phyloP scores from a whole-genome alignment of 1,139 yeast species.

The Ashbya aceris region DNA sequence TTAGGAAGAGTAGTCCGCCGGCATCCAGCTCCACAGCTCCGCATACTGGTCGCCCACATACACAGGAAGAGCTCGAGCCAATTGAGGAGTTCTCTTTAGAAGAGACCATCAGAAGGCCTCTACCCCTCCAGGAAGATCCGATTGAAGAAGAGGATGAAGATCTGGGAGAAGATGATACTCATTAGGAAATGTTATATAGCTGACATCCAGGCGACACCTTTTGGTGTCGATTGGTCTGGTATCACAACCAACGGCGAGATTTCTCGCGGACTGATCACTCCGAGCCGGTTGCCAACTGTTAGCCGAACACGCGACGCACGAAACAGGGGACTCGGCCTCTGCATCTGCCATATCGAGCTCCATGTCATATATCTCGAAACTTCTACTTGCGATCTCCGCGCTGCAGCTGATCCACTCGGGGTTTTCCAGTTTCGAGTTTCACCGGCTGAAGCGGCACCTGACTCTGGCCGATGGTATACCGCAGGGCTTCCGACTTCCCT shows the following conservation, averaged over 20 bases:
- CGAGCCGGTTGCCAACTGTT: too few relatives aligned
- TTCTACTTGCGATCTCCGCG: slow-evolving; percentile 15
- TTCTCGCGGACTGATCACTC: too few relatives aligned
- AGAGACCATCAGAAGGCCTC: slow-evolving; percentile 1
- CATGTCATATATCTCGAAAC: slow-evolving; percentile 17
- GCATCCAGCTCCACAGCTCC: slow-evolving; percentile 7
- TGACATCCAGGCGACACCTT: too few relatives aligned
- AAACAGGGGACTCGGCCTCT: too few relatives aligned
- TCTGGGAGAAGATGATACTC: too few relatives aligned
- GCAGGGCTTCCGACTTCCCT: slow-evolving; percentile 14
- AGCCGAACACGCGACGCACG: too few relatives aligned
- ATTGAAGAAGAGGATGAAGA: slow-evolving; percentile 3
- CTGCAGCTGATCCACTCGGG: slow-evolving; percentile 27
- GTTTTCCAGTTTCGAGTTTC: slow-evolving; percentile 28
- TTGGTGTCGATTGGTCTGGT: too few relatives aligned
- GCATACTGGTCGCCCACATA: slow-evolving; percentile 2
- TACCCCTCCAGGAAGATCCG: slow-evolving; percentile 2
- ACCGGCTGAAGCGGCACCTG: slow-evolving; percentile 19
- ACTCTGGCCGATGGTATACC: slow-evolving; percentile 2
- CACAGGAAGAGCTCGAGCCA: slow-evolving; percentile 10
- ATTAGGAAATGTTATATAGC: too few relatives aligned
- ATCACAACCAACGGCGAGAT: too few relatives aligned
- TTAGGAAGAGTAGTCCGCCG: slow-evolving; percentile 1
- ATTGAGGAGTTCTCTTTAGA: slow-evolving; percentile 14
- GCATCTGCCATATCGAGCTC: too few relatives aligned